Base-by-base conservation (phyloP, 2,329 filamentous ascomycete genomes). In the Sporothrix globosa region DNA sequence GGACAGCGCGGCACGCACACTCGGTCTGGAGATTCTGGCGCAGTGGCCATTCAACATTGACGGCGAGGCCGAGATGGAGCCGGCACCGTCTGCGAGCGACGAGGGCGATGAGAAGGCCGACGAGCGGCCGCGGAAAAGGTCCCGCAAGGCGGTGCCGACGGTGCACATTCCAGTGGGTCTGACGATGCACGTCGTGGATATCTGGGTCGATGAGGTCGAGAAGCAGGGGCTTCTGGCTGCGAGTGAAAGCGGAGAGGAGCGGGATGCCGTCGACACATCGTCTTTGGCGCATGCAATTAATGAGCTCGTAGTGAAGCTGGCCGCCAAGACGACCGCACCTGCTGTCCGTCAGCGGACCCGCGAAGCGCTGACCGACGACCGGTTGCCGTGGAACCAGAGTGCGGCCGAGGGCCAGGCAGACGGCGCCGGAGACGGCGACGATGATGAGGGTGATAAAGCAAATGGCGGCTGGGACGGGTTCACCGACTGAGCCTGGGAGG, bases 181-280 rank as follows among this genome's bases (percentile, higher is more conserved):
- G 78, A 83, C 93, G 73, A 89, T 97, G 79, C 96, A 99, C 80
- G 87, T 94, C 17, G 80, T 97, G 73, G 96, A 99, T 82, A 86
- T 98, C 69, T 98, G 92, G 88, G 86, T 97, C 10, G 96, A 85
- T 74, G 83, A 83, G 21, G 75, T 76, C 3, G 79, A 78, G 60
- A 81, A 81, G 77, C 76, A 79, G 6, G 80, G 77, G 0, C 73
- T 79, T 69, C 72, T 80, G 24, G 76, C 13, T 21, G 21, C 39
- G 34, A n/a, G 21, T 4, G 14, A 39, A 39, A 21, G 21, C 30
- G 78, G 79, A 67, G 73, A 76, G 3, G 76, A 79, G 17, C 67
- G 77, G 69, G 80, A 14, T 10, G 58, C 13, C 41, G n/a, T 46
- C 6, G 39, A 67, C 65, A 65, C 68, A 21, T 24, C 27, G 24